A percentile compares a stretch with the other conserved stretches of the same genome.
Evolutionary conservation across 108 stramenopile species (phyloP).

Genomic region (Halocafeteria seosinensis): DNA sequence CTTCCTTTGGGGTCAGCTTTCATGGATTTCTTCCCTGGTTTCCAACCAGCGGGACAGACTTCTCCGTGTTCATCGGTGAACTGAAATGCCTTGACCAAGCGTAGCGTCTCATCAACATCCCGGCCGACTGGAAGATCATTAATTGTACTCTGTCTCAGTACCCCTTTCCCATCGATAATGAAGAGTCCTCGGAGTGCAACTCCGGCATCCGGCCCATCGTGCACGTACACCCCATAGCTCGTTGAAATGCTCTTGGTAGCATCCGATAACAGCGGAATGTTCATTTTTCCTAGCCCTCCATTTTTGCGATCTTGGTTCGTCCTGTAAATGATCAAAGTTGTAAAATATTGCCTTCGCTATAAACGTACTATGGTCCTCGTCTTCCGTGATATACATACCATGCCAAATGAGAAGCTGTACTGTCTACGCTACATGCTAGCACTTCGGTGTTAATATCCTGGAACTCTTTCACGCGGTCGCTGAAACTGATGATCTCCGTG

Average conservation of each 20-base stretch:
- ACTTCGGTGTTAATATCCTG: slow-evolving; percentile 6
- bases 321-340: too few species aligned
- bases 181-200: too few species aligned
- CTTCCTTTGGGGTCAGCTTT: slow-evolving; percentile 27
- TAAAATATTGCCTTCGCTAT: too few species aligned
- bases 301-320: slow-evolving; percentile 29
- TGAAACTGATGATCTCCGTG: slow-evolving; percentile 38
- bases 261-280: slow-evolving; percentile 38
- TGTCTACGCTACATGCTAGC: not conserved
- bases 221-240: slow-evolving; percentile 32
- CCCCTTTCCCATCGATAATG: too few species aligned
- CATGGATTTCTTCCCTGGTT: slow-evolving; percentile 31
- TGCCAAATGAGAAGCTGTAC: too few species aligned
- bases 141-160: too few species aligned
- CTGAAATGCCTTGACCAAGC: slow-evolving; percentile 38
- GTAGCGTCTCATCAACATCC: slow-evolving; percentile 34
- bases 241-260: slow-evolving; percentile 30
- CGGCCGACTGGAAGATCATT: slow-evolving; percentile 42
- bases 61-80: slow-evolving; percentile 33
- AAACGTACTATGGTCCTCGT: too few species aligned
- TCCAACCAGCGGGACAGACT: slow-evolving; percentile 42
- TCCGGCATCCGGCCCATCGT: too few species aligned
- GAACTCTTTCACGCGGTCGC: slow-evolving; percentile 15
- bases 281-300: slow-evolving; percentile 35
- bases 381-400: too few species aligned